Evolutionary conservation across 2,329 filamentous ascomycete genomes (phyloP), one percentile per base, ranked within the genome.

Genomic region (Neonectria ditissima): DNA sequence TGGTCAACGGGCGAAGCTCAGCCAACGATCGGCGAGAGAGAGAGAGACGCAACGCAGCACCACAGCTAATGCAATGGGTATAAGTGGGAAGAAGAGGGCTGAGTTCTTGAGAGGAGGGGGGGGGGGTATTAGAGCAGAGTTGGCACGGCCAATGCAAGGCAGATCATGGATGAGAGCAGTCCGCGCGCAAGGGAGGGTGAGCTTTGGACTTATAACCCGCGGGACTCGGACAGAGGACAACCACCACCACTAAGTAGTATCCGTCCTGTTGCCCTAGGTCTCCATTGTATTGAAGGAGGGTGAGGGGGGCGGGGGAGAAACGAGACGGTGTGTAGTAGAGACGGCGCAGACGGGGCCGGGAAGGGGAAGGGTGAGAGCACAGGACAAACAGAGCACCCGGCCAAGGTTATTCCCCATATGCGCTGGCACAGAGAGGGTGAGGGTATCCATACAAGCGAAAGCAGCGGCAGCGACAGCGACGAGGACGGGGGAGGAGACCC

Each of bases 1-100:
- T 66, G 55, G 69, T 73, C 61, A 73, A 73, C 63, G 65, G 61
- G 58, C 69, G 65, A n/a, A n/a, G 48, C 63, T 68, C 44, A 65
- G 70, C 70, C 63, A 71, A 69, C 61, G 57, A 63, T n/a, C 20
- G 66, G 65, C 69, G 68, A 63, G 59, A 30, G 50, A 55, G 50
- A 55, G 43, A 55, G 43, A 24, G 24, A 39, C 30, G 26, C 34
- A 26, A 32, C 14, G 24, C 43, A 57, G 32, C 47, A n/a, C 56
- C 30, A 59, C 24, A 16, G 20, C 41, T 5, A 10, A 13, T 20
- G 14, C 7, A 10, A 13, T 20, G 14, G 16, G 16, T 52, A 39
- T 50, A 13, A 26, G 22, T 41, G 30, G 16, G n/a, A 14, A 14
- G 11, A 24, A n/a, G 39, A 51, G 22, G 37, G 22, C 24, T 22